Conservation (phyloP, 495 filamentous ascomycete genomes). For the Bathelium albidoporum region DNA sequence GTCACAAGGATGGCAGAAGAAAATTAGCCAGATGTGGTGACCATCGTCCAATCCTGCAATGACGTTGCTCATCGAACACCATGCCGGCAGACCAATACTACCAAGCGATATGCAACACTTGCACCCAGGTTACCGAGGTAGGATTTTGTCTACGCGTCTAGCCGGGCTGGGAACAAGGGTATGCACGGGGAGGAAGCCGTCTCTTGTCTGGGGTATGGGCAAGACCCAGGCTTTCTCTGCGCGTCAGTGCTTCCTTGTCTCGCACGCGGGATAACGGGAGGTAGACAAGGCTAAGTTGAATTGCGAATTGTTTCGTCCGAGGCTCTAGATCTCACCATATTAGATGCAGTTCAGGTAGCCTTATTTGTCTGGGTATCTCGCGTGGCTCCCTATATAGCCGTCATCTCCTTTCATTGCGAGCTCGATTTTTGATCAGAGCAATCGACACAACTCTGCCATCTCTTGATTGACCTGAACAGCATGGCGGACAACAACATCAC, state of each 20-base stretch:
- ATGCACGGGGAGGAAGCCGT: no score
- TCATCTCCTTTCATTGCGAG: no score
- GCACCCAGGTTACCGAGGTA: not conserved
- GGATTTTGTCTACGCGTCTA: not conserved
- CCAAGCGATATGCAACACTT: not conserved
- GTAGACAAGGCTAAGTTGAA: not conserved
- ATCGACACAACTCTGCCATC: not conserved
- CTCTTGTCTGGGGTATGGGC: not conserved
- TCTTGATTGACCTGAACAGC: not conserved
- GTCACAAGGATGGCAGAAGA: no score
- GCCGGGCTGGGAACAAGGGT: not conserved
- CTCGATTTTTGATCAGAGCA: not conserved
- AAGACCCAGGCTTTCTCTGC: not conserved
- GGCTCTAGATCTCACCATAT: not conserved
- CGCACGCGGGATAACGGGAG: no score
- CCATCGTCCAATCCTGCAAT: no score
- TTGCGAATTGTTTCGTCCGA: not conserved
- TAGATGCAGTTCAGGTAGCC: not conserved
- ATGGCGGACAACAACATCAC: conserved; percentile 23
- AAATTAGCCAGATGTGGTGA: no score
- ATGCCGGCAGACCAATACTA: no score
- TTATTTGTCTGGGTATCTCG: not conserved
- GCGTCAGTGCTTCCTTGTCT: not conserved
- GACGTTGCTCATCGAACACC: no score
- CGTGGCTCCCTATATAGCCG: not conserved